Conservation (phyloP, 2,329 filamentous ascomycete genomes). For the Sarocladium kiliense region DNA sequence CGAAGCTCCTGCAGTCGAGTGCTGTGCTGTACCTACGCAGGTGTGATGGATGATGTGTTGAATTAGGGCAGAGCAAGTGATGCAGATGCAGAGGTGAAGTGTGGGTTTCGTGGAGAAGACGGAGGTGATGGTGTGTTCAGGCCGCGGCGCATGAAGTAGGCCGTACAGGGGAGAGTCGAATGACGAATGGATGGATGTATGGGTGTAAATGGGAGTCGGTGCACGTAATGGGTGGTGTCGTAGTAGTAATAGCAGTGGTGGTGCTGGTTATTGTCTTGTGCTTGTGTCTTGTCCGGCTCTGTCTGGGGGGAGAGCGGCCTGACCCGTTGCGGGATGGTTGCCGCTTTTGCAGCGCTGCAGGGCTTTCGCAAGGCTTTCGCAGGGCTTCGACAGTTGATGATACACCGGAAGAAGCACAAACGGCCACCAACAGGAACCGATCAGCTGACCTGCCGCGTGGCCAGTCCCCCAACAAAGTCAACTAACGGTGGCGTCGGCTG, state of each 20-base stretch:
- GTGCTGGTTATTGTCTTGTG: constrained; percentile 1
- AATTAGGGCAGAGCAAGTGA: background rate
- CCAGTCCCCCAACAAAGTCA: constrained; percentile 1
- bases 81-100: background rate
- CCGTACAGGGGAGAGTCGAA: background rate
- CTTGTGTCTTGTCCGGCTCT: background rate
- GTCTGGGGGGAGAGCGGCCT: background rate
- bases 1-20: background rate
- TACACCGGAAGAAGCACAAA: background rate
- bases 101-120: constrained; percentile 4
- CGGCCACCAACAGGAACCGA: background rate
- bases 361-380: background rate
- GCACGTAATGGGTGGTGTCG: background rate
- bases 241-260: background rate
- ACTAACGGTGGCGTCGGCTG: too few species aligned
- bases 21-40: background rate
- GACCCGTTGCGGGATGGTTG: background rate
- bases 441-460: constrained; percentile 8
- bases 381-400: background rate
- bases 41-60: background rate
- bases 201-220: constrained; percentile 3
- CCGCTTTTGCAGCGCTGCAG: constrained; percentile 2
- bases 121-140: constrained; percentile 9
- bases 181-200: constrained; percentile 2
- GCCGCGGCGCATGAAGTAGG: constrained; percentile 7